Base-by-base conservation (phyloP, 176 grass and related monocot genomes). In the Triticum urartu region DNA sequence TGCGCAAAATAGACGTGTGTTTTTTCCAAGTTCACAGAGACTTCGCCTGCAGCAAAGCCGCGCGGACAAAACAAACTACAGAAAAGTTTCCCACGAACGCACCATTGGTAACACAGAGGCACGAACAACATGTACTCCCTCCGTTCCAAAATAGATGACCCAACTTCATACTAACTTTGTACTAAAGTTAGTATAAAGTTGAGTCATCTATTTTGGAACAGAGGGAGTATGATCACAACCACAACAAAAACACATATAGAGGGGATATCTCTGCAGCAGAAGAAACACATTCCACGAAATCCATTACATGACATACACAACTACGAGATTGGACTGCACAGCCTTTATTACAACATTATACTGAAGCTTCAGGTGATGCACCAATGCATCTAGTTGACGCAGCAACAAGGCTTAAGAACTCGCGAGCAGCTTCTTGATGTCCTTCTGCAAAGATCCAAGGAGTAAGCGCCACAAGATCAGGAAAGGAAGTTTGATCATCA, bases 371-470 rank as follows among this genome's bases (percentile, higher is more conserved):
- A 70, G 67, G 70, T 39, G 45, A 63, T 64, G 67, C 33, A 68
- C 33, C 45, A 69, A 17, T 73, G 35, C 26, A 30, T 45, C 60
- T 39, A 43, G 25, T 48, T 21, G 60, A 28, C 33, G 68, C 45
- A 59, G 26, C 71, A 18, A 42, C 12, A 75, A 75, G 43, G 21
- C 79, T 87, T 80, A 92, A 43, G 81, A 78, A 79, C 84, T 76
- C 14, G 75, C 91, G 36, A 95, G 79, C 68, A 93, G 75, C 87
- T 95, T 97, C 89, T 95, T 97, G 84, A 97, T 35, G 64, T 94
- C 87, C 87, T 97, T 95, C 92, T 97, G 95, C 82, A 91, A 83
- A 77, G 25, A 21, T n/a, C 21, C 4, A 47, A 62, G 33, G 76
- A 72, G 70, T 21, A 72, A 75, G 70, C 47, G 33, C 5, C 21